Conservation (phyloP, 179 eudicot species). For the Beta macrorhiza region DNA sequence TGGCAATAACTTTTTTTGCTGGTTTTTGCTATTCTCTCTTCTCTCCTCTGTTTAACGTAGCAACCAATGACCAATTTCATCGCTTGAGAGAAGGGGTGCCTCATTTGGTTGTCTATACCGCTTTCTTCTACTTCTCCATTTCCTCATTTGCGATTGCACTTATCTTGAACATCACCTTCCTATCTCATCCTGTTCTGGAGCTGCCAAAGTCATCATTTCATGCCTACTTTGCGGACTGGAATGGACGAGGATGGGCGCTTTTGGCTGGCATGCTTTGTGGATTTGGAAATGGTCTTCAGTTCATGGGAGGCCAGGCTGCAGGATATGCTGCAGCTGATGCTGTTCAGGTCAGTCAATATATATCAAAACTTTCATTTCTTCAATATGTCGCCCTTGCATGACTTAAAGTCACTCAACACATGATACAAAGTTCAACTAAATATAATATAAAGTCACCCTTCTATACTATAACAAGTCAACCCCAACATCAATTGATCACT, state of each 20-base stretch:
- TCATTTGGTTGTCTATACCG: slow-evolving; percentile 44
- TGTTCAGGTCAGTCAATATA: slow-evolving; percentile 62
- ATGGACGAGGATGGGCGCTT: slow-evolving; percentile 86
- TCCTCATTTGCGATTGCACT: slow-evolving; percentile 73
- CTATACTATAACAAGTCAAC: too few relatives aligned
- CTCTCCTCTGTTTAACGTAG: slow-evolving; percentile 84
- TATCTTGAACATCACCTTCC: slow-evolving; percentile 59
- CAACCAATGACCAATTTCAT: slow-evolving; percentile 86
- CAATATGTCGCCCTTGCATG: too few relatives aligned
- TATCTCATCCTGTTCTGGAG: slow-evolving; percentile 58
- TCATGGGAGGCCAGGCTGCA: slow-evolving; percentile 98
- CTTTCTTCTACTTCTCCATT: slow-evolving; percentile 66
- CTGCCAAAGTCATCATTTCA: slow-evolving; percentile 61
- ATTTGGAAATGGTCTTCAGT: slow-evolving; percentile 91
- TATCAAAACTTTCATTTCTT: background rate
- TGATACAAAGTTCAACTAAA: too few relatives aligned
- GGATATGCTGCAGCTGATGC: slow-evolving; percentile 99
- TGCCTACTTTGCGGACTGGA: slow-evolving; percentile 67
- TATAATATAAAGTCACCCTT: too few relatives aligned
- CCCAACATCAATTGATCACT: too few relatives aligned
- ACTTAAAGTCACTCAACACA: too few relatives aligned
- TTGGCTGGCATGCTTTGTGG: slow-evolving; percentile 83
- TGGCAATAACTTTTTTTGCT: slow-evolving; percentile 72
- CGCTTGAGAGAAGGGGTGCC: slow-evolving; percentile 39
- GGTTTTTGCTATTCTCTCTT: slow-evolving; percentile 78